Evolutionary conservation across 2,329 filamentous ascomycete genomes (phyloP).

Genomic region (Botrytis tulipae): DNA sequence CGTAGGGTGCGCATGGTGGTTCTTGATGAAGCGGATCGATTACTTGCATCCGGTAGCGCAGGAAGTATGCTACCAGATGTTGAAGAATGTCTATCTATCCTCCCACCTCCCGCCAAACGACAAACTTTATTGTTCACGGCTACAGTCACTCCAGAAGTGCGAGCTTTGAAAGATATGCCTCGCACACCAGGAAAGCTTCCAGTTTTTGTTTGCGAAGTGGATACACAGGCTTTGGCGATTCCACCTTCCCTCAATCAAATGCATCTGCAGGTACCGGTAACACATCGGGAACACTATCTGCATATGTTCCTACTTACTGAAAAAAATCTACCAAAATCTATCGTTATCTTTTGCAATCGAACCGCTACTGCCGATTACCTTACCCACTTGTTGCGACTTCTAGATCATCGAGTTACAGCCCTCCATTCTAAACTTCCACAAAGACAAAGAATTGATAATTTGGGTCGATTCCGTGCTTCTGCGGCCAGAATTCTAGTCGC

Average conservation of each 20-base stretch:
- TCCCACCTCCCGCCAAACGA: conserved; percentile 75
- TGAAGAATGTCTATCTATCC: conserved; percentile 55
- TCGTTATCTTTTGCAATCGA: conserved; percentile 94
- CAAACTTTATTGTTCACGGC: conserved; percentile 96
- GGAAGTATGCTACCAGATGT: conserved; percentile 24
- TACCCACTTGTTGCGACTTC: conserved; percentile 80
- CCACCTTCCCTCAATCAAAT: conserved; percentile 78
- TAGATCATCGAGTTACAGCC: conserved; percentile 87
- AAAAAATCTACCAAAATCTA: conserved; percentile 68
- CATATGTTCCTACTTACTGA: conserved; percentile 84
- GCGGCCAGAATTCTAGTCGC: conserved; percentile 89
- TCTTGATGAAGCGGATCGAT: conserved; percentile 90
- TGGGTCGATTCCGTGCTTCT: conserved; percentile 85
- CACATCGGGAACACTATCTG: conserved; percentile 91
- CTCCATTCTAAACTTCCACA: conserved; percentile 87
- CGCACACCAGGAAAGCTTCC: conserved; percentile 66
- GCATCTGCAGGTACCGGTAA: conserved; percentile 85
- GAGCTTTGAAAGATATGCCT: conserved; percentile 77
- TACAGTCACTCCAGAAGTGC: conserved; percentile 89
- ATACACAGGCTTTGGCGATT: conserved; percentile 71
- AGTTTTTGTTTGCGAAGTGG: conserved; percentile 86
- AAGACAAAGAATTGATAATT: conserved; percentile 78
- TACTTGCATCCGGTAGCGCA: conserved; percentile 65
- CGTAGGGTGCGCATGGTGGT: conserved; percentile 80
- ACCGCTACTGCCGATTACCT: conserved; percentile 85